Conservation (phyloP, 2,329 filamentous ascomycete genomes). For the Xylariomycetidae sp. region DNA sequence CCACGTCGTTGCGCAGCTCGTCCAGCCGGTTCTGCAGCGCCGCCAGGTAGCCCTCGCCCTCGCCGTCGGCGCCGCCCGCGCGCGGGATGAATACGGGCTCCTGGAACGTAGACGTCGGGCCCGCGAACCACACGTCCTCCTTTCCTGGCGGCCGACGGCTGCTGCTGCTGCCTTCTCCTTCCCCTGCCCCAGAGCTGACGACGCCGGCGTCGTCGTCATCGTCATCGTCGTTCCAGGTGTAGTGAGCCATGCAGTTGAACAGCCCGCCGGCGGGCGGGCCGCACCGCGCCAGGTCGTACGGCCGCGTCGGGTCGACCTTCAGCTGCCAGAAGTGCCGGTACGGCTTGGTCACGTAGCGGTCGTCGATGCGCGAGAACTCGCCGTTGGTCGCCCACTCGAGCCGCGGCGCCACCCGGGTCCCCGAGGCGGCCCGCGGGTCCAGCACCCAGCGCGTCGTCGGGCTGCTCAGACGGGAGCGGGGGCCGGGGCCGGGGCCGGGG, state of each 20-base stretch:
- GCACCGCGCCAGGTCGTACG: conserved; percentile 40
- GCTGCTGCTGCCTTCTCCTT: no score
- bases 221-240: conserved; percentile 30
- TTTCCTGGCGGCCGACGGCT: no score
- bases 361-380: conserved; percentile 47
- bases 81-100: conserved; percentile 50
- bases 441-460: conserved; percentile 37
- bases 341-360: conserved; percentile 38
- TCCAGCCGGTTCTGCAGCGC: conserved; percentile 43
- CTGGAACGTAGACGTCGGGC: conserved; percentile 43
- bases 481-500: conserved; percentile 16
- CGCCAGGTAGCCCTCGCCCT: conserved; percentile 48
- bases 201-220: conserved; percentile 9
- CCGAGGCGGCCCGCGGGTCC: conserved; percentile 30
- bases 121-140: conserved; percentile 39
- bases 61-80: conserved; percentile 37
- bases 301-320: conserved; percentile 29
- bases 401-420: conserved; percentile 32
- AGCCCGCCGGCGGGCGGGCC: conserved; percentile 37
- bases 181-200: neutral
- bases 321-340: conserved; percentile 45
- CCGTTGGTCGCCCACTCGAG: conserved; percentile 37
- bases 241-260: conserved; percentile 44
- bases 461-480: conserved; percentile 31
- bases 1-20: conserved; percentile 37